Base-by-base conservation (phyloP, 345 rosid species). In the Lumnitzera littorea region DNA sequence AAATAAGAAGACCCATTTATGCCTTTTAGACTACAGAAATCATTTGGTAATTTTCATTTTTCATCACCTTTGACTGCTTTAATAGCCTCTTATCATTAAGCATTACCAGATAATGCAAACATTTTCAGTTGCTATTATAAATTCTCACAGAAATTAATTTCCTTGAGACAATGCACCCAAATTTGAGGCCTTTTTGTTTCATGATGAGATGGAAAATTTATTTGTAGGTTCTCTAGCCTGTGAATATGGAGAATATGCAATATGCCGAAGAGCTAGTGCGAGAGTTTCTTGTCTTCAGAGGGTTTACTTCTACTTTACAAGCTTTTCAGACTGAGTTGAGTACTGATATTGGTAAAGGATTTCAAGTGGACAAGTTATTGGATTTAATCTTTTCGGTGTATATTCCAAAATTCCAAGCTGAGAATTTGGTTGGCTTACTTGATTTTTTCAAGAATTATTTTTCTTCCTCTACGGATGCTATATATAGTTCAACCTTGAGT, bases 251-350 rank as follows among this genome's bases (percentile, higher is more conserved):
- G 80, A 86, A 81, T 46, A 80, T 83, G 84, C 84, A 73, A 63
- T 83, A 69, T 61, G 88, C 82, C 10, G 91, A 80, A 72, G 88
- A 83, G 75, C 76, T 86, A 43, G 88, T 83, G 65, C 72, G 80
- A 71, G 91, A 86, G 64, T 86, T 77, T 70, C 84, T 83, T 16
- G 73, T 81, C 43, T 86, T 86, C 64, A 72, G 91, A 68, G 91
- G 91, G 47, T 86, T 86, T 67, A 81, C 85, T 0, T 70, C 53
- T 46, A 69, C 88, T 56, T 65, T 86, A 47, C 91, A 79, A 70
- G 80, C 86, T 53, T 79, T 83, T 51, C 84, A 86, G 69, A 71
- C 55, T 11, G 91, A 86, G 55, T 63, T 79, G 48, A 58, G 77
- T 58, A 80, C 85, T 2, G 91, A 86, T 70, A 76, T 86, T 24